Evolutionary conservation across 2,329 filamentous ascomycete genomes (phyloP), one percentile per base, ranked within the genome.

Genomic region (Cercospora sesami): DNA sequence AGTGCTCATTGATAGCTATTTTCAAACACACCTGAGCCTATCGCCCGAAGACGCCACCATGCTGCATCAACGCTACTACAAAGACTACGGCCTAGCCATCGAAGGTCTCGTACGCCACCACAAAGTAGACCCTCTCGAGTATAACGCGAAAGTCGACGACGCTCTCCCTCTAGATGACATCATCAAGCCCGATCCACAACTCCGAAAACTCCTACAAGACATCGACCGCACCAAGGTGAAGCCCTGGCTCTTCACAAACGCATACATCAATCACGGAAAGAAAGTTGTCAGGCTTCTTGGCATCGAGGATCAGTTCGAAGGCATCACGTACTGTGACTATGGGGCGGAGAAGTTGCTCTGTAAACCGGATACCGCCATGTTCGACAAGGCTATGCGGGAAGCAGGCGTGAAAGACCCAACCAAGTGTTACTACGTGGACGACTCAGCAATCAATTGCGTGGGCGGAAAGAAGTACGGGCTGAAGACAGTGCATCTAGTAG

Each of bases 301-400:
- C 2, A 84, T 99, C 26, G 93, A 96, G 1, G 92, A 97, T 77
- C 82, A 94, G 28, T 99, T 99, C 77, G 94, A 98, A 71, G 95
- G 95, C 7, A 88, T 98, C 69, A 99, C 95, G 0, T 99, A 89
- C 79, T 99, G 96, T 78, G 92, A 99, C 80, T 99, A 99, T 80
- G 85, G 83, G 10, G 81, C 86, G 16, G 82, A 87, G 51, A 90
- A 87, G 5, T 85, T 99, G 69, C 81, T 96, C 58, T 97, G 95
- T 83, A 99, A 99, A 79, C 95, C 95, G 3, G 86, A 91, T 66
- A 84, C 85, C 63, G 88, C 89, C 62, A 95, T 96, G 90, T 99
- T 89, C 78, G 86, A 86, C 42, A 97, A 95, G 81, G 95, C 92
- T 5, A 97, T 98, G 91, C 83, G 80, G 58, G 91, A 98, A 74